Percentiles rank a stretch among this genome's conserved stretches.
Conservation (phyloP, 2,329 filamentous ascomycete species). For the Aspergillus luchuensis region DNA sequence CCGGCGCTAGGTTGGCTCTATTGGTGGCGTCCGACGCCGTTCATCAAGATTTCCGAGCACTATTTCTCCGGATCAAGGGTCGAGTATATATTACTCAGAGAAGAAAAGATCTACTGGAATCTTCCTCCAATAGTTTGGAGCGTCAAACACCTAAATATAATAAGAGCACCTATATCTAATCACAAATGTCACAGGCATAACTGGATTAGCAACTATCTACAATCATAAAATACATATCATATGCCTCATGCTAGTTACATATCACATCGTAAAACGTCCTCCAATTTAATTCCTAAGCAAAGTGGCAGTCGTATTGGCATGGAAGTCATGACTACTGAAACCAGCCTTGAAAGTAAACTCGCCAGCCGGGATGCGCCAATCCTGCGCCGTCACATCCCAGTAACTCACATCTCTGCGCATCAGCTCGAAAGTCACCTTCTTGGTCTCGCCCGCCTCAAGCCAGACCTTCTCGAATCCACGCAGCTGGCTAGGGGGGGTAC, state of each 20-base stretch:
- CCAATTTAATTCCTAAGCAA: background rate
- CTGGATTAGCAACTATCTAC: background rate
- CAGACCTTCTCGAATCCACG: conserved; percentile 64
- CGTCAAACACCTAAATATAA: too few species aligned
- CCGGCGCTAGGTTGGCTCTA: too few species aligned
- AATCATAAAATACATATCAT: background rate
- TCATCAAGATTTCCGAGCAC: too few species aligned
- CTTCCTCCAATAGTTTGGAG: too few species aligned
- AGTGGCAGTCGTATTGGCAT: background rate
- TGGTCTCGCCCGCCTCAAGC: conserved; percentile 33
- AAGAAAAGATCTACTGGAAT: too few species aligned
- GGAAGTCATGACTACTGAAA: conserved; percentile 20
- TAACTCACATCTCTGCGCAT: conserved; percentile 64
- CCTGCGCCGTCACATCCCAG: conserved; percentile 62
- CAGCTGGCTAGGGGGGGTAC: conserved; percentile 54
- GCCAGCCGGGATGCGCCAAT: conserved; percentile 53
- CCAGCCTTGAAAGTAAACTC: conserved; percentile 19
- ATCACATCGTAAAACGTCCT: too few species aligned
- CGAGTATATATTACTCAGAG: too few species aligned
- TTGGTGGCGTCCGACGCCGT: too few species aligned
- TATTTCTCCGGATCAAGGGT: too few species aligned
- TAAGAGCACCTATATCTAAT: too few species aligned
- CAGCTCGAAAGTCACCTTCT: conserved; percentile 56
- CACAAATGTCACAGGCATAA: background rate
- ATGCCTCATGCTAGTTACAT: background rate